These are phyloP conservation scores for Yamadazyma jaroonii DNA, from an alignment of 1,139 yeast genomes.

Conservation along the genomic window DNA sequence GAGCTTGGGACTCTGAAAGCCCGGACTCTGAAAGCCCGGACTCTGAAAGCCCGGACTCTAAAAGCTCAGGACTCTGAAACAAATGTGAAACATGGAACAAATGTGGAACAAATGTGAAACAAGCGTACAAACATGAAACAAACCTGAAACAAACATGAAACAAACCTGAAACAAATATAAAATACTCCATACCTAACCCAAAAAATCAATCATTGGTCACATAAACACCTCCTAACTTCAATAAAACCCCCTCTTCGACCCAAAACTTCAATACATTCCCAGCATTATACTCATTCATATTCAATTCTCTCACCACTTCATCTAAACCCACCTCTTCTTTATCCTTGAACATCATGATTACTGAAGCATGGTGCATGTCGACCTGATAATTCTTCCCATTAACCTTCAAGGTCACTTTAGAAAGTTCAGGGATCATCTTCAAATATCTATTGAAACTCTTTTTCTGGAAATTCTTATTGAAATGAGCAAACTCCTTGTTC, in stretches of 20 bases:
- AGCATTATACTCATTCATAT: slow-evolving; percentile 39
- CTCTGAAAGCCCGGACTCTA: too few relatives aligned
- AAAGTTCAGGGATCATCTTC: slow-evolving; percentile 57
- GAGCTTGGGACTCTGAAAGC: not conserved
- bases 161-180: not conserved
- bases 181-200: too few relatives aligned
- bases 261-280: slow-evolving; percentile 50
- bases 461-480: slow-evolving; percentile 36
- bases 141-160: not conserved
- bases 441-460: slow-evolving; percentile 59
- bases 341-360: slow-evolving; percentile 54
- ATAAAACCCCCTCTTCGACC: slow-evolving; percentile 51
- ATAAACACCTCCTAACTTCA: slow-evolving; percentile 20
- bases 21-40: too few relatives aligned
- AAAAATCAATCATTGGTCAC: not conserved
- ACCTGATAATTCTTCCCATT: slow-evolving; percentile 47
- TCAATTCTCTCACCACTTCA: slow-evolving; percentile 22
- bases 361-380: slow-evolving; percentile 68
- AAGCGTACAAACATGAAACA: not conserved
- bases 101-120: not conserved
- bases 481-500: slow-evolving; percentile 36
- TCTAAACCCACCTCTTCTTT: slow-evolving; percentile 7
- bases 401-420: slow-evolving; percentile 60
- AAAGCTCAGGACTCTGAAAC: too few relatives aligned
- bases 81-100: not conserved